These are phyloP conservation scores for Diaporthe caulivora DNA, from an alignment of 2,329 filamentous ascomycete species.

Conservation along the genomic window DNA sequence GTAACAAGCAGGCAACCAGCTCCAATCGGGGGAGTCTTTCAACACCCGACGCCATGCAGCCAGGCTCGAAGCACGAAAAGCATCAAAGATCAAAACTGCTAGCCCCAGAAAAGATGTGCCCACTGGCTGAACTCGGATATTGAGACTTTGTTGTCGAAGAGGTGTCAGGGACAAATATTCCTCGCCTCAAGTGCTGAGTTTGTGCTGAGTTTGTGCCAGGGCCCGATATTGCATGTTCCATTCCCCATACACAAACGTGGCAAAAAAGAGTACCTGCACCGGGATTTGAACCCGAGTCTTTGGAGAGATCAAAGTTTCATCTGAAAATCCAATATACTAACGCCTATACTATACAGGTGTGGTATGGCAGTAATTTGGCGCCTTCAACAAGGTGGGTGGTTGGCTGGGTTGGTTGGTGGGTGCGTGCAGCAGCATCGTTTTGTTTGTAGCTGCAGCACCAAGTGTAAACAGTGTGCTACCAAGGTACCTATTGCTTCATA, in stretches of 20 bases:
- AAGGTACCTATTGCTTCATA: no score
- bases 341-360: conserved; percentile 19
- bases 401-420: not conserved
- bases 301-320: not conserved
- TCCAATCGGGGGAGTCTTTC: not conserved
- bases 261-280: conserved; percentile 9
- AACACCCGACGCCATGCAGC: not conserved
- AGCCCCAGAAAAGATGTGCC: not conserved
- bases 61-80: not conserved
- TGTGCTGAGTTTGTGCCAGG: not conserved
- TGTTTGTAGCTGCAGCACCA: not conserved
- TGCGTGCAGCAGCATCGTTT: not conserved
- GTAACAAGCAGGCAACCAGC: not conserved
- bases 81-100: not conserved
- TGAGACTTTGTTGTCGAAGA: not conserved
- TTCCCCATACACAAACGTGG: not conserved
- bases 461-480: not conserved
- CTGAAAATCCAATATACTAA: conserved; percentile 32
- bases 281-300: conserved; percentile 33
- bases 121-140: rapidly evolving
- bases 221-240: not conserved
- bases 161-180: no score
- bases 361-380: not conserved
- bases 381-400: not conserved
- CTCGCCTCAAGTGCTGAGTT: no score